A percentile compares a stretch with the other conserved stretches of the same genome.
Conservation (phyloP, 257 asterid species). For the Lantana camara region DNA sequence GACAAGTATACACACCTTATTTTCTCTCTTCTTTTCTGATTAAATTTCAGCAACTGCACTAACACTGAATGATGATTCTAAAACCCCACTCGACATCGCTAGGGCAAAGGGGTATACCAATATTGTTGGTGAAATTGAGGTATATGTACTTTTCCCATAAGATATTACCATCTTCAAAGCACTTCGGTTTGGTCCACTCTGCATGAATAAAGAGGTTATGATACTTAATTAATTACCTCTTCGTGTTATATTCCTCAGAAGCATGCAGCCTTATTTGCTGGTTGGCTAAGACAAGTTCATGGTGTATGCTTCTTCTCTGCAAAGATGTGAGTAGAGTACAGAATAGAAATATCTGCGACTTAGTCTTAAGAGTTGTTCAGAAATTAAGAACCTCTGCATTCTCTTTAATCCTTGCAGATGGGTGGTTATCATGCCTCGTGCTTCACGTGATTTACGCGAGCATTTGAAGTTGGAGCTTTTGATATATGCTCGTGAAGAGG, state of each 20-base stretch:
- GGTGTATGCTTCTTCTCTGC: constrained; percentile 46
- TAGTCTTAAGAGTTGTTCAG: neutral
- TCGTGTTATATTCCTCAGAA: constrained; percentile 46
- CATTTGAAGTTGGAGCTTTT: constrained; percentile 95
- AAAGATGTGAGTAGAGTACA: too few relatives aligned
- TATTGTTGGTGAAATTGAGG: constrained; percentile 92
- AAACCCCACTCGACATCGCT: constrained; percentile 93
- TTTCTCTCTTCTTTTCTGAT: too few relatives aligned
- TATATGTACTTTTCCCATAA: constrained; percentile 30
- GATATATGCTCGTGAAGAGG: constrained; percentile 68
- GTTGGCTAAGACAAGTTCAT: constrained; percentile 73
- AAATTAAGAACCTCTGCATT: neutral
- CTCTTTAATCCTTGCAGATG: constrained; percentile 52
- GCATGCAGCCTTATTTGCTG: constrained; percentile 84
- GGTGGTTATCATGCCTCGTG: constrained; percentile 90
- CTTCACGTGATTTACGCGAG: constrained; percentile 61
- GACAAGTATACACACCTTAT: constrained; percentile 9
- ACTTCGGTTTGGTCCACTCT: neutral
- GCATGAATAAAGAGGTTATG: neutral
- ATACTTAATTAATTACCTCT: constrained; percentile 2
- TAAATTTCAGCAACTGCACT: constrained; percentile 76
- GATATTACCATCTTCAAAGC: neutral
- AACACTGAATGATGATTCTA: constrained; percentile 85
- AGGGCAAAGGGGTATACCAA: constrained; percentile 79
- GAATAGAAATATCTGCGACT: neutral